Evolutionary conservation across 2,329 filamentous ascomycete species (phyloP).

Genomic region (Neonectria neomacrospora): DNA sequence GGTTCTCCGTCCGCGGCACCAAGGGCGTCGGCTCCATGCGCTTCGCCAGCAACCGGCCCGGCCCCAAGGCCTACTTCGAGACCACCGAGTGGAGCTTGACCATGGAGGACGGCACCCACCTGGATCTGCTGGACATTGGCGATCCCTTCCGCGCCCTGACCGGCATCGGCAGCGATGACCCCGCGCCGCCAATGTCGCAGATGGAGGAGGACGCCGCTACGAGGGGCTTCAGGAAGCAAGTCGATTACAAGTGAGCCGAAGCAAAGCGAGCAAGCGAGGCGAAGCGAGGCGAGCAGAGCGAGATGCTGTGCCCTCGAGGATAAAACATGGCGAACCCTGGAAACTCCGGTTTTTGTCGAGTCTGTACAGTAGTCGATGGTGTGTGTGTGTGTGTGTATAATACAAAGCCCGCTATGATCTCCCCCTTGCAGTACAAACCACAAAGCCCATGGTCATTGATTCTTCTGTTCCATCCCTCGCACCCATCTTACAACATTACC

Average conservation of each 20-base stretch:
- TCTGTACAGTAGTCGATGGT: slow-evolving; percentile 47
- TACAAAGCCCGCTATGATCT: slow-evolving; percentile 51
- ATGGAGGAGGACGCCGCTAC: slow-evolving; percentile 51
- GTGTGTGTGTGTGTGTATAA: slow-evolving; percentile 52
- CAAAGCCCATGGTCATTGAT: slow-evolving; percentile 13
- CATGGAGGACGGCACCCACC: slow-evolving; percentile 65
- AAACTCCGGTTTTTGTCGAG: slow-evolving; percentile 44
- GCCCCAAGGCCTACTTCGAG: slow-evolving; percentile 74
- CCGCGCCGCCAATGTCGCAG: slow-evolving; percentile 38
- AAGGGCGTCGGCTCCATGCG: slow-evolving; percentile 77
- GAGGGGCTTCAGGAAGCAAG: slow-evolving; percentile 65
- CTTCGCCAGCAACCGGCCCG: slow-evolving; percentile 79
- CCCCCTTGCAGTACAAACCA: slow-evolving; percentile 37
- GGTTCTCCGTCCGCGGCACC: slow-evolving; percentile 86
- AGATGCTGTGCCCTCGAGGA: slow-evolving; percentile 18
- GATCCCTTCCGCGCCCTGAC: slow-evolving; percentile 73
- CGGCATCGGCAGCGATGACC: slow-evolving; percentile 53
- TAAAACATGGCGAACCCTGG: slow-evolving; percentile 37
- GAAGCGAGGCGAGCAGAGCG: slow-evolving; percentile 13
- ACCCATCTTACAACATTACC: slow-evolving; percentile 45
- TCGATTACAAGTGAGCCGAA: slow-evolving; percentile 45
- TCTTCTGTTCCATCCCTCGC: slow-evolving; percentile 45
- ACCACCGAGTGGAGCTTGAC: slow-evolving; percentile 92
- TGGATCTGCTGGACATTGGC: slow-evolving; percentile 79
- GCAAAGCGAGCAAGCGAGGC: background rate